These are phyloP conservation scores for Lineolata rhizophorae DNA, from an alignment of 495 filamentous ascomycete species.

Conservation along the genomic window DNA sequence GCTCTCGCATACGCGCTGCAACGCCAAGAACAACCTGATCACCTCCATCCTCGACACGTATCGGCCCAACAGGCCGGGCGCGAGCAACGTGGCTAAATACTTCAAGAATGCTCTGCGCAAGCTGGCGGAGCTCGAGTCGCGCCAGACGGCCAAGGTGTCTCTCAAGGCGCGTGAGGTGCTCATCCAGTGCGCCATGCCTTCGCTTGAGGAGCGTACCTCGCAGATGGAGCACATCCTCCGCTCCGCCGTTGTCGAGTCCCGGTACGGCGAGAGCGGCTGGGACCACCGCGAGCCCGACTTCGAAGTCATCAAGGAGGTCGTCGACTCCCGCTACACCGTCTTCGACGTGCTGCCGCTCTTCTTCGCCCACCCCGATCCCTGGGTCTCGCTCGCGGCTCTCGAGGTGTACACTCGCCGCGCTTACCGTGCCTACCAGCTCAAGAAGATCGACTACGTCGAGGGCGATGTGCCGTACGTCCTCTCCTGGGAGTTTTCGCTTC, in stretches of 20 bases:
- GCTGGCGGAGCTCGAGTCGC: constrained; percentile 77
- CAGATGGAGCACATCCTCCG: constrained; percentile 99
- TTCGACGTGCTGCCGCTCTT: constrained; percentile 89
- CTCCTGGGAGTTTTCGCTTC: constrained; percentile 86
- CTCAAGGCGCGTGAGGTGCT: constrained; percentile 92
- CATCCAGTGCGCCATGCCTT: constrained; percentile 90
- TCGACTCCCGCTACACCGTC: constrained; percentile 95
- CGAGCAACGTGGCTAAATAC: constrained; percentile 69
- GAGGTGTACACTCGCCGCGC: constrained; percentile 94
- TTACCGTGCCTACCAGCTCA: constrained; percentile 83
- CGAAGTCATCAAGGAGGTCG: constrained; percentile 80
- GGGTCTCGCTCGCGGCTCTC: constrained; percentile 82
- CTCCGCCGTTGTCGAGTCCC: constrained; percentile 87
- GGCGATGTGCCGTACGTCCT: constrained; percentile 59
- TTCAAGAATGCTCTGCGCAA: constrained; percentile 67
- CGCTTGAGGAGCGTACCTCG: constrained; percentile 74
- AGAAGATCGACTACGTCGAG: constrained; percentile 67
- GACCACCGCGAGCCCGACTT: constrained; percentile 82
- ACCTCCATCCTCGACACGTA: constrained; percentile 87
- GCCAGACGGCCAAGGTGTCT: constrained; percentile 81
- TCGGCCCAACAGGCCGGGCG: constrained; percentile 77
- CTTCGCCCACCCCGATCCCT: constrained; percentile 82
- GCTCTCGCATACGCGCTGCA: constrained; percentile 79
- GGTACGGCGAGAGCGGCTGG: constrained; percentile 94
- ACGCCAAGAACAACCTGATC: constrained; percentile 84